Base-by-base conservation (phyloP, 2,329 filamentous ascomycete genomes). In the Hymenoscyphus fructigenus region DNA sequence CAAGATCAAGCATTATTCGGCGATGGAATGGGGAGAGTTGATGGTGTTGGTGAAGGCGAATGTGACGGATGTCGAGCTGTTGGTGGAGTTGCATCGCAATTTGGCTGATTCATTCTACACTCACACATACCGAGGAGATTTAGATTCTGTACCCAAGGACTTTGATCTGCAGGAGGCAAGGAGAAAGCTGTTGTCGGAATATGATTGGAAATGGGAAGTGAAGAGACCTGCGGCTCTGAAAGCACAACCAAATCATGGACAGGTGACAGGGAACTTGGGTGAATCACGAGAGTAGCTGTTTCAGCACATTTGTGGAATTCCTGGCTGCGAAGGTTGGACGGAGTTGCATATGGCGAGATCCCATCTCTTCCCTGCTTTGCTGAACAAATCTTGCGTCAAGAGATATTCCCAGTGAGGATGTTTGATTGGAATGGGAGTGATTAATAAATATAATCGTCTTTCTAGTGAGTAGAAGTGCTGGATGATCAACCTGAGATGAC, bases 161-260 rank as follows among this genome's bases (percentile, higher is more conserved):
- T 36, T 6, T 3, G 36, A 41, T 23, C 17, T 10, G 34, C 57
- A 59, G 36, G 36, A 41, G 7, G 17, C 20, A 26, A 23, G 57
- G n/a, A 28, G n/a, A 28, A 44, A 41, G 26, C 14, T 59, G 34
- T 44, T 59, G 10, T 26, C 10, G 20, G 57, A 20, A 17, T 59
- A 59, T 44, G 20, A 59, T 44, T 17, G 14, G 57, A 59, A 59
- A 17, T 59, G 57, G 57, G 36, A 59, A 5, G 34, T 59, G 14
- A 44, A 59, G 20, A 44, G 57, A 59, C 23, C 7, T 17, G 34
- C 26, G 28, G 44, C 44, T 50, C 20, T 10, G 2, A 20, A 50
- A 50, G 26, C 10, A 26, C 6, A 50, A 23, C n/a, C 44, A 50
- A 23, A 10, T 36, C 34, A 15, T 36, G 34, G 34, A 36, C 2